Evolutionary conservation across 257 asterid species (phyloP).

Genomic region (Datura wrightii): DNA sequence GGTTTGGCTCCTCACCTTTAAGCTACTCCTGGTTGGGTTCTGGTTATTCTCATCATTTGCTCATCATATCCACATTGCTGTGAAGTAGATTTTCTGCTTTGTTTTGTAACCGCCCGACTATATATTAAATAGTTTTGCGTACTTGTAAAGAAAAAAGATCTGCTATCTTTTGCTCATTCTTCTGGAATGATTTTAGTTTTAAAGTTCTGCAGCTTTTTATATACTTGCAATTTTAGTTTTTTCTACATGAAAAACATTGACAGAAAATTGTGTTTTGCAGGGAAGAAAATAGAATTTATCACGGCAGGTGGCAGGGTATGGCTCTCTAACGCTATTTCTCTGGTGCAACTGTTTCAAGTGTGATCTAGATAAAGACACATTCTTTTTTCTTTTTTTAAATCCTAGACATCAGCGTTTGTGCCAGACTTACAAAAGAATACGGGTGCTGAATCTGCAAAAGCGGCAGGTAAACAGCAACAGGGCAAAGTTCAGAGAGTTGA

Average conservation of each 20-base stretch:
- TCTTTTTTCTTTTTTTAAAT: conserved; percentile 21
- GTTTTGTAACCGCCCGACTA: neutral
- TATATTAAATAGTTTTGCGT: neutral
- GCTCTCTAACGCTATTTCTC: conserved; percentile 31
- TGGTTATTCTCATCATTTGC: conserved; percentile 31
- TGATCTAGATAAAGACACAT: neutral
- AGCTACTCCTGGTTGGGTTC: conserved; percentile 41
- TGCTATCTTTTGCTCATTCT: neutral
- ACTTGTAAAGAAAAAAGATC: neutral
- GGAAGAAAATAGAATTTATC: conserved; percentile 86
- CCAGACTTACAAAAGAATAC: conserved; percentile 84
- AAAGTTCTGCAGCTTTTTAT: conserved; percentile 1
- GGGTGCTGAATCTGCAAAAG: conserved; percentile 67
- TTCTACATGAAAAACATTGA: conserved; percentile 6
- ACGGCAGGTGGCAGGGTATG: conserved; percentile 95
- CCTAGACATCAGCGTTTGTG: conserved; percentile 89
- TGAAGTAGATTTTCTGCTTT: neutral
- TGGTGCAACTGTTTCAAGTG: conserved; percentile 9
- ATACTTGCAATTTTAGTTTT: conserved; percentile 21
- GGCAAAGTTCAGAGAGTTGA: conserved; percentile 33
- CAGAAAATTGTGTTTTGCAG: conserved; percentile 53
- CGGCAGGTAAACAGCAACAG: conserved; percentile 47
- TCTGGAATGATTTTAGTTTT: neutral
- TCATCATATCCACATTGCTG: neutral
- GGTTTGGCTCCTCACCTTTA: conserved; percentile 83